Conservation (phyloP, 2,329 filamentous ascomycete genomes). For the Colletotrichum kahawae region DNA sequence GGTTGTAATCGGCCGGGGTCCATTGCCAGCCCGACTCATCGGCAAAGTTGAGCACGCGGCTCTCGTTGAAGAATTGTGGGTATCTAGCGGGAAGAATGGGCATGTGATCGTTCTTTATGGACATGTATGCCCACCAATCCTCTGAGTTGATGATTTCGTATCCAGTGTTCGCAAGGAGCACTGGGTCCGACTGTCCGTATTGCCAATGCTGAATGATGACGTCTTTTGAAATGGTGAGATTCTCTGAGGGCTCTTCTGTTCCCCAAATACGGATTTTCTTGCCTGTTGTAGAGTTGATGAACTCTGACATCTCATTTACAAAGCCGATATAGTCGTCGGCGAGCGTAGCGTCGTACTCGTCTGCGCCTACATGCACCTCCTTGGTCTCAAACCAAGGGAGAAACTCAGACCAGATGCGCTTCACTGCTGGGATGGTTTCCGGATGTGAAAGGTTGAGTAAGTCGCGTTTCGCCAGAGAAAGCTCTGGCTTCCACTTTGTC, state of each 20-base stretch:
- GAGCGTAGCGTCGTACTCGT: conserved; percentile 51
- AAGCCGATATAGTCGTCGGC: conserved; percentile 55
- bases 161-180: conserved; percentile 38
- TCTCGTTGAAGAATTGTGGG: conserved; percentile 50
- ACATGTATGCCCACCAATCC: conserved; percentile 60
- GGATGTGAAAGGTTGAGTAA: conserved; percentile 58
- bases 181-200: conserved; percentile 43
- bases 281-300: conserved; percentile 37
- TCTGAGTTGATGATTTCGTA: conserved; percentile 50
- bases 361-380: conserved; percentile 58
- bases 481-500: conserved; percentile 60
- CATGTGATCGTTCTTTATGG: conserved; percentile 56
- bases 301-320: conserved; percentile 54
- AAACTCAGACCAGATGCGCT: conserved; percentile 56
- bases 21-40: conserved; percentile 46
- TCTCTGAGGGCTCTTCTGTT: conserved; percentile 45
- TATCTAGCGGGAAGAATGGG: conserved; percentile 50
- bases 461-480: conserved; percentile 50
- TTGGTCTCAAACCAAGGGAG: conserved; percentile 60
- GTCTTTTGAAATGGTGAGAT: conserved; percentile 40
- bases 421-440: conserved; percentile 53
- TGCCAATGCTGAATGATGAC: conserved; percentile 51
- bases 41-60: conserved; percentile 49
- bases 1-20: conserved; percentile 49
- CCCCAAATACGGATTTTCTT: conserved; percentile 59